Percentiles rank a stretch among this genome's conserved stretches.
Conservation (phyloP, 31 red algal genomes). For the Porphyra umbilicalis region DNA sequence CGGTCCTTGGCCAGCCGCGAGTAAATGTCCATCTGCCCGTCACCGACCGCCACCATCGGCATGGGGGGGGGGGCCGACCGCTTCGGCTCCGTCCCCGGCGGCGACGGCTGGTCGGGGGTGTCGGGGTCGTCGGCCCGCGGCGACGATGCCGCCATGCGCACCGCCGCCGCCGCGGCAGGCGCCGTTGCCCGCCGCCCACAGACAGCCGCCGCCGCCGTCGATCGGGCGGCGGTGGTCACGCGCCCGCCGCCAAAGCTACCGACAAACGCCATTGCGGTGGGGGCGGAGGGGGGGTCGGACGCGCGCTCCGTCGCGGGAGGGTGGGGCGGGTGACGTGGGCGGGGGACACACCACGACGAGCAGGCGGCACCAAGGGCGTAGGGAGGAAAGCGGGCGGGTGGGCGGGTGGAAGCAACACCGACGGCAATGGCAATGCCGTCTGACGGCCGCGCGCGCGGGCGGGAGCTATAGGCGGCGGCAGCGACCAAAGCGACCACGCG, state of each 20-base stretch:
- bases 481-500: neutral
- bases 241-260: neutral
- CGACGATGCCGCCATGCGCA: neutral
- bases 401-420: neutral
- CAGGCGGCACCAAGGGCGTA: neutral
- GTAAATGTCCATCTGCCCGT: constrained; percentile 97
- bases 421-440: too few relatives aligned
- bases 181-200: neutral
- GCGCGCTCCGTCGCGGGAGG: neutral
- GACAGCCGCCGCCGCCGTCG: neutral
- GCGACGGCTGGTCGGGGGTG: constrained; percentile 4
- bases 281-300: neutral
- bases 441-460: too few relatives aligned
- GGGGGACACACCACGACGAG: neutral
- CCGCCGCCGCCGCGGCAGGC: neutral
- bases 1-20: constrained; percentile 97
- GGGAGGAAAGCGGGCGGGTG: neutral
- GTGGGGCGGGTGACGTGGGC: neutral
- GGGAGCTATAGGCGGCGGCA: neutral
- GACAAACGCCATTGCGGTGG: neutral
- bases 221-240: neutral
- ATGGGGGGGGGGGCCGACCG: constrained; percentile 15
- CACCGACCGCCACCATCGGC: constrained; percentile 40
- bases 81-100: constrained; percentile 12
- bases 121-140: constrained; percentile 4